Evolutionary conservation across 345 rosid species (phyloP).

Genomic region (Rhizophora apiculata): DNA sequence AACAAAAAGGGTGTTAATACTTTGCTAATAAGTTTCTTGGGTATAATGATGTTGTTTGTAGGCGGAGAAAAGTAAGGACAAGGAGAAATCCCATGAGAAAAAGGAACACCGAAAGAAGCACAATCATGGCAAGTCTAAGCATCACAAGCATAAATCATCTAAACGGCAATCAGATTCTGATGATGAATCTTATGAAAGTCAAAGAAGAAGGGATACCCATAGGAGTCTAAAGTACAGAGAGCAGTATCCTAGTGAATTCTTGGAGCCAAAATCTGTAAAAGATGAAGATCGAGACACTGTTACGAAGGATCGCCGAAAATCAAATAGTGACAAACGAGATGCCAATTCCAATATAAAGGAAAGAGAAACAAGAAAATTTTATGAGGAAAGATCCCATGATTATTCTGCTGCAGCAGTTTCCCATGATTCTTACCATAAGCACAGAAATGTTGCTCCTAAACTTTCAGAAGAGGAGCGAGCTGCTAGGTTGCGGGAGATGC

Average conservation of each 20-base stretch:
- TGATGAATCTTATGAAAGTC: slow-evolving; percentile 39
- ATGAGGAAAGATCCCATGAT: slow-evolving; percentile 12
- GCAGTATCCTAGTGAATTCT: slow-evolving; percentile 24
- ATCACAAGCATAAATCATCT: slow-evolving; percentile 40
- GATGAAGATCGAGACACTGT: slow-evolving; percentile 24
- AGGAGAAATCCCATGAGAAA: slow-evolving; percentile 33
- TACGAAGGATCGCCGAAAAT: slow-evolving; percentile 34
- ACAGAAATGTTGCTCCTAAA: slow-evolving; percentile 43
- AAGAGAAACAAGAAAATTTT: neutral
- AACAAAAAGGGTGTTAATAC: too few species aligned
- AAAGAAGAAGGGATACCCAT: slow-evolving; percentile 23
- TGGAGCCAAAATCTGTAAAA: slow-evolving; percentile 26
- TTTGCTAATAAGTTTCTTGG: neutral
- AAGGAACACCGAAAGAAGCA: slow-evolving; percentile 37
- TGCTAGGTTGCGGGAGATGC: slow-evolving; percentile 77
- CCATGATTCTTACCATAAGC: slow-evolving; percentile 37
- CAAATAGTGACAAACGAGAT: slow-evolving; percentile 30
- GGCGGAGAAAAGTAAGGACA: slow-evolving; percentile 49
- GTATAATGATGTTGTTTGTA: slow-evolving; percentile 16
- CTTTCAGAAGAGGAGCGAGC: slow-evolving; percentile 85
- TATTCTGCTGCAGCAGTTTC: slow-evolving; percentile 12
- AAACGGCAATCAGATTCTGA: slow-evolving; percentile 27
- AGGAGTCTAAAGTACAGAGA: slow-evolving; percentile 33
- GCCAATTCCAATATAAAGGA: slow-evolving; percentile 9
- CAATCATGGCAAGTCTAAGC: slow-evolving; percentile 39